phyloP scores from a whole-genome alignment of 306 rosid genomes.

The Cicer arietinum region DNA sequence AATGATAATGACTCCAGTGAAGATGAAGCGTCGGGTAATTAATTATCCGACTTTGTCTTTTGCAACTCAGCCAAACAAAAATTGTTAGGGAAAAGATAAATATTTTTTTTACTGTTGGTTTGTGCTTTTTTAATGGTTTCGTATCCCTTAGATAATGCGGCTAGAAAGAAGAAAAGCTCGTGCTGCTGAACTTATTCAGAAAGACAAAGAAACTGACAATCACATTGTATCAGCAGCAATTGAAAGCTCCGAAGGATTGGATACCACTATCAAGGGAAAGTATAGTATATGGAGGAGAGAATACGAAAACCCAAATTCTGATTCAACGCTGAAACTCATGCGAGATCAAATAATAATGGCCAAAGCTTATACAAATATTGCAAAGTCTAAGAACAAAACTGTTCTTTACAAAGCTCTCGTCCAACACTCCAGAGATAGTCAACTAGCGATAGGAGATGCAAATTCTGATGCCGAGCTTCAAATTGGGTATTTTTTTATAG shows the following conservation, averaged over 20 bases:
- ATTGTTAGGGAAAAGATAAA: constrained; percentile 24
- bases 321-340: constrained; percentile 91
- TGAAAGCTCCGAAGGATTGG: constrained; percentile 68
- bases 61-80: constrained; percentile 24
- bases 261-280: constrained; percentile 70
- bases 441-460: constrained; percentile 82
- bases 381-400: constrained; percentile 77
- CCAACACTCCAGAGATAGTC: constrained; percentile 67
- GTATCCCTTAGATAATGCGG: constrained; percentile 67
- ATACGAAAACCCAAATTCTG: constrained; percentile 84
- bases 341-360: constrained; percentile 97
- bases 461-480: constrained; percentile 84
- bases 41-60: constrained; percentile 44
- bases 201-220: constrained; percentile 71
- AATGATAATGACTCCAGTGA: constrained; percentile 81
- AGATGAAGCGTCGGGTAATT: constrained; percentile 85
- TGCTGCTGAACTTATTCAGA: constrained; percentile 62
- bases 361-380: constrained; percentile 81
- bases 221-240: constrained; percentile 72
- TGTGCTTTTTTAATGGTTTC: constrained; percentile 40
- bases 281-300: constrained; percentile 96
- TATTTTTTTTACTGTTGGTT: constrained; percentile 31
- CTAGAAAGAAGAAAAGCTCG: constrained; percentile 79
- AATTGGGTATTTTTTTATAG: constrained; percentile 64
- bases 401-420: constrained; percentile 65